Percentiles rank a stretch among this genome's conserved stretches.
phyloP scores from a whole-genome alignment of 2,329 filamentous ascomycete species.

The Orbilia oligospora region DNA sequence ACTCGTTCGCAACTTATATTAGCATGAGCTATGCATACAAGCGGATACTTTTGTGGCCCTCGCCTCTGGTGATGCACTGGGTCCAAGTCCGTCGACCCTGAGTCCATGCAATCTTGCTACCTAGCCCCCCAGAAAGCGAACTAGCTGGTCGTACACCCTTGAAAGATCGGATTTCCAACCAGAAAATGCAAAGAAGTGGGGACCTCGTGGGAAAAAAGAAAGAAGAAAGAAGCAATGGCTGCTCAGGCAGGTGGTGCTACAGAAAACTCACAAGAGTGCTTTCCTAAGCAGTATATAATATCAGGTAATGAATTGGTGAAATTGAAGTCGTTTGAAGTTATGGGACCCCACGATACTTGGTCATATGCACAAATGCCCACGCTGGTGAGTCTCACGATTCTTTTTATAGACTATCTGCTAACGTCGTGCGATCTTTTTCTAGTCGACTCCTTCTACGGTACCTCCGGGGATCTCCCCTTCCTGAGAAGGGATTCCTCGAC shows the following conservation, averaged over 20 bases:
- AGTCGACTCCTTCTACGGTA: background rate
- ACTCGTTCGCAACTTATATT: constrained; percentile 55
- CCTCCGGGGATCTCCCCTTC: constrained; percentile 43
- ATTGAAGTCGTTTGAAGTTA: constrained; percentile 27
- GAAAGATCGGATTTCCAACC: constrained; percentile 49
- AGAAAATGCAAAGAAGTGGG: constrained; percentile 33
- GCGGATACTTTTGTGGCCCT: constrained; percentile 43
- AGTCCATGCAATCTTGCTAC: constrained; percentile 53
- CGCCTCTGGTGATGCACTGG: constrained; percentile 51
- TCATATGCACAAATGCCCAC: constrained; percentile 40
- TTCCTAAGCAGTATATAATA: constrained; percentile 39
- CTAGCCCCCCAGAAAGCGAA: constrained; percentile 53
- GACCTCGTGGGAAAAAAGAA: constrained; percentile 29
- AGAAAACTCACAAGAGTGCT: constrained; percentile 33
- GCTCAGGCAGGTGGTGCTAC: constrained; percentile 20
- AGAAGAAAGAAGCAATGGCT: constrained; percentile 29
- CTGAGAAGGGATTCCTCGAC: constrained; percentile 47
- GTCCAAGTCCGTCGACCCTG: constrained; percentile 43
- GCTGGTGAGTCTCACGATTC: constrained; percentile 14
- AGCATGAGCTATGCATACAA: constrained; percentile 34
- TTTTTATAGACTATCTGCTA: constrained; percentile 40
- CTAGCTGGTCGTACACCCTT: constrained; percentile 32
- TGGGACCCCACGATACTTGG: constrained; percentile 56
- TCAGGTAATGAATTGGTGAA: constrained; percentile 55
- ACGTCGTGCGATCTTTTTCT: constrained; percentile 8